Percentiles rank a stretch among this genome's conserved stretches.
These are phyloP conservation scores for Echites panduratus DNA, from an alignment of 257 asterid genomes.

Conservation along the genomic window DNA sequence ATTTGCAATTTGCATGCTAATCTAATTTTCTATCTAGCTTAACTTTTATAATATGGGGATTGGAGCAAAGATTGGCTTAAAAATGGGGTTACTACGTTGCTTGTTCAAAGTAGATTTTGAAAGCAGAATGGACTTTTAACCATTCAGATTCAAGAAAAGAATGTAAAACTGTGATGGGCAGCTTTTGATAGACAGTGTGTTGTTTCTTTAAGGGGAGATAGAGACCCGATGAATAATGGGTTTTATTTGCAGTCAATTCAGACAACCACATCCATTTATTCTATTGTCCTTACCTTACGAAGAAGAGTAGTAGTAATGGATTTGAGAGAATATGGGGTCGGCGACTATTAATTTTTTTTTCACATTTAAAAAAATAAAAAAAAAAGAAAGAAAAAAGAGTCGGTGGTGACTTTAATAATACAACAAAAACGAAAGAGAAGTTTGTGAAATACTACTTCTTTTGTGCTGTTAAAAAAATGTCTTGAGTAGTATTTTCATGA, in stretches of 20 bases:
- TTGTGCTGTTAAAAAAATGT: background rate
- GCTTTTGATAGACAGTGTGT: background rate
- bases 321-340: background rate
- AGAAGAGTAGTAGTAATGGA: background rate
- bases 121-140: background rate
- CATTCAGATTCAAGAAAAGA: background rate
- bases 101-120: background rate
- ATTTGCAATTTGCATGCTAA: constrained; percentile 1
- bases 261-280: constrained; percentile 2
- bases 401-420: background rate
- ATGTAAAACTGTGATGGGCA: background rate
- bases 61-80: background rate
- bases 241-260: background rate
- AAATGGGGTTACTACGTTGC: background rate
- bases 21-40: no score
- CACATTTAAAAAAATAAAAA: background rate
- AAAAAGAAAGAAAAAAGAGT: background rate
- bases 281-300: background rate
- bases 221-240: background rate
- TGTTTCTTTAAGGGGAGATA: background rate
- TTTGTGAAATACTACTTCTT: background rate
- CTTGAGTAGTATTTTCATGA: constrained; percentile 20
- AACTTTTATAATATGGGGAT: no score
- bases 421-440: background rate
- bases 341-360: background rate